Conservation (phyloP, 306 rosid species). For the Malus domestica region DNA sequence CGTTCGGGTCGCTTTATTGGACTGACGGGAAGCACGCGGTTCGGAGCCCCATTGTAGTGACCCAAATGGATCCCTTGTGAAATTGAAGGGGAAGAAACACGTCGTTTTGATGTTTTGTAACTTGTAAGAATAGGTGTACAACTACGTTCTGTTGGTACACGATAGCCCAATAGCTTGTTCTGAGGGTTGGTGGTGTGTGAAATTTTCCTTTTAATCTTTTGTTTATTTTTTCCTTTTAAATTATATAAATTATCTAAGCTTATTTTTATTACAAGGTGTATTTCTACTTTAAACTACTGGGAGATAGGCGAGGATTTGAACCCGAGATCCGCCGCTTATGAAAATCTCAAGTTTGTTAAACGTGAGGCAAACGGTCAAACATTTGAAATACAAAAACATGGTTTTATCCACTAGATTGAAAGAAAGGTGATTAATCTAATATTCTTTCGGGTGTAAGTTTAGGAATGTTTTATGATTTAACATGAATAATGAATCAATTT, state of each 20-base stretch:
- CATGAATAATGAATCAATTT: neutral
- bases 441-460: no score
- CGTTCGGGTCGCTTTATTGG: slow-evolving; percentile 77
- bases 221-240: neutral
- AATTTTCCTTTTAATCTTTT: neutral
- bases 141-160: neutral
- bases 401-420: neutral
- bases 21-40: slow-evolving; percentile 74
- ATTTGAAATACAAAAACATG: no score
- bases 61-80: slow-evolving; percentile 60
- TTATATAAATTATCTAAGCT: neutral
- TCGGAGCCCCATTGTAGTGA: slow-evolving; percentile 77
- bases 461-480: no score
- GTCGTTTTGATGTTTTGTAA: slow-evolving; percentile 33
- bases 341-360: no score
- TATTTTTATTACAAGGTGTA: neutral
- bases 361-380: no score
- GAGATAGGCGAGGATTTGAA: no score
- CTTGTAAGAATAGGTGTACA: neutral
- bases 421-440: neutral
- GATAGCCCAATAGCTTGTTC: neutral
- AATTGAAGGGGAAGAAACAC: slow-evolving; percentile 11
- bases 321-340: no score
- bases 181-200: slow-evolving; percentile 1
- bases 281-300: neutral